Conservation (phyloP, 179 eudicot genomes). For the Spergularia azorica region DNA sequence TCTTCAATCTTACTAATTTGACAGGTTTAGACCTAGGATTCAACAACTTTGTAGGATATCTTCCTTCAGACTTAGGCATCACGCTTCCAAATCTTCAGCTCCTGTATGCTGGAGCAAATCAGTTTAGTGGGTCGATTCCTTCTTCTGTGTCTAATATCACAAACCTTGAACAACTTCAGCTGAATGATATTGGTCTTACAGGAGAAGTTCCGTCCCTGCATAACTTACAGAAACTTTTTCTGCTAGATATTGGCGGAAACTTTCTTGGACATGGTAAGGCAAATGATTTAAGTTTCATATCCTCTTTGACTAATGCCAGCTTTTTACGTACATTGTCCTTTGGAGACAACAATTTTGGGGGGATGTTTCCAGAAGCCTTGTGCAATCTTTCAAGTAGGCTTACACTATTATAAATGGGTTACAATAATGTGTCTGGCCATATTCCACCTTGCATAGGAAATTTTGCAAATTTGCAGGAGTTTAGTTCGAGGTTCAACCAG, state of each 20-base stretch:
- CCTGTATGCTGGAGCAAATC: constrained; percentile 5
- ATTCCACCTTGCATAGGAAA: constrained; percentile 19
- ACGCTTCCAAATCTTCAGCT: constrained; percentile 10
- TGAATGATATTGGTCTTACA: constrained; percentile 7
- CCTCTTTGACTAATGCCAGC: constrained; percentile 24
- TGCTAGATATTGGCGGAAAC: constrained; percentile 7
- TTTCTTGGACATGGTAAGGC: constrained; percentile 13
- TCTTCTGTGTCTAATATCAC: constrained; percentile 16
- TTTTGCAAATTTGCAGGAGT: neutral
- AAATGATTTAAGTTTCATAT: constrained; percentile 16
- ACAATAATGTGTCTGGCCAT: constrained; percentile 19
- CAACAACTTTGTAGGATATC: neutral
- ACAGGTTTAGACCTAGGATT: neutral
- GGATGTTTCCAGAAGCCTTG: constrained; percentile 7
- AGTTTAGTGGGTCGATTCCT: constrained; percentile 5
- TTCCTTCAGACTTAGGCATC: constrained; percentile 1
- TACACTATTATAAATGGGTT: neutral
- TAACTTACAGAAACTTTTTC: neutral
- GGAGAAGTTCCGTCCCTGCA: constrained; percentile 25
- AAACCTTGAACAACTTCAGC: constrained; percentile 11
- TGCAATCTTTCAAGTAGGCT: constrained; percentile 26
- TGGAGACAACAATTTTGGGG: constrained; percentile 6
- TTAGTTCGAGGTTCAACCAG: constrained; percentile 16
- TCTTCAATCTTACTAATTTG: neutral
- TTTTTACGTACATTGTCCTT: neutral